phyloP scores from a whole-genome alignment of 1,139 yeast species.

The Sugiyamaella sp. region DNA sequence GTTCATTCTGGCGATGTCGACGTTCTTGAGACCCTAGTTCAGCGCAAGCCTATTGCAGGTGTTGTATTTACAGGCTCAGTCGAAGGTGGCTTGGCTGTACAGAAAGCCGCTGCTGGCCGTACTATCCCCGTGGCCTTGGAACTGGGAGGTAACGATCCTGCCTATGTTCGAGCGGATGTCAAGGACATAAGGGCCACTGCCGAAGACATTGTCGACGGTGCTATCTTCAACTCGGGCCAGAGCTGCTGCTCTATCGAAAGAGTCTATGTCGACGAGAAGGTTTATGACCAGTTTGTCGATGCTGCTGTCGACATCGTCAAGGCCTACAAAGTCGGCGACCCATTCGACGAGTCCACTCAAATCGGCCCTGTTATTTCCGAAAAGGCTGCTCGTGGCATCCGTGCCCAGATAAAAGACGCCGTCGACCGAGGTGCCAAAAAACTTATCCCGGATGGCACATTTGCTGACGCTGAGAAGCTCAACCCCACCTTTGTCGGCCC shows the following conservation, averaged over 20 bases:
- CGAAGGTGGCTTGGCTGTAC: conserved; percentile 74
- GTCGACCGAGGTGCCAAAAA: conserved; percentile 68
- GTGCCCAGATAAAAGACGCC: conserved; percentile 71
- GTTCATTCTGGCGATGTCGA: conserved; percentile 59
- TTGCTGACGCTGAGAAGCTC: conserved; percentile 40
- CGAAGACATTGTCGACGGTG: conserved; percentile 83
- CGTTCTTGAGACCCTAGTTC: conserved; percentile 67
- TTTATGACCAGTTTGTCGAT: conserved; percentile 68
- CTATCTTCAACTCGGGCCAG: conserved; percentile 85
- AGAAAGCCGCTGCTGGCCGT: conserved; percentile 70
- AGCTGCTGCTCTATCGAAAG: conserved; percentile 90
- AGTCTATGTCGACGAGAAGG: conserved; percentile 67
- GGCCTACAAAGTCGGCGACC: conserved; percentile 59
- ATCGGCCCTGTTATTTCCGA: conserved; percentile 82
- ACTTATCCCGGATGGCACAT: conserved; percentile 69
- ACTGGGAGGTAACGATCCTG: conserved; percentile 87
- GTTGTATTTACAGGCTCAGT: conserved; percentile 90
- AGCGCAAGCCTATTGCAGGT: conserved; percentile 60
- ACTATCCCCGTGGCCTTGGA: conserved; percentile 83
- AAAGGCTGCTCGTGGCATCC: conserved; percentile 70
- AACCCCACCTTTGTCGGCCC: conserved; percentile 79
- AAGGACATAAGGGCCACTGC: conserved; percentile 58
- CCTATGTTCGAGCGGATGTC: conserved; percentile 75
- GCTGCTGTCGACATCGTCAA: conserved; percentile 68
- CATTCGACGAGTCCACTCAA: conserved; percentile 67